Evolutionary conservation across 768 basidiomycete species (phyloP), one percentile per base, ranked within the genome.

Genomic region (Pleurotus salmoneostramineus): DNA sequence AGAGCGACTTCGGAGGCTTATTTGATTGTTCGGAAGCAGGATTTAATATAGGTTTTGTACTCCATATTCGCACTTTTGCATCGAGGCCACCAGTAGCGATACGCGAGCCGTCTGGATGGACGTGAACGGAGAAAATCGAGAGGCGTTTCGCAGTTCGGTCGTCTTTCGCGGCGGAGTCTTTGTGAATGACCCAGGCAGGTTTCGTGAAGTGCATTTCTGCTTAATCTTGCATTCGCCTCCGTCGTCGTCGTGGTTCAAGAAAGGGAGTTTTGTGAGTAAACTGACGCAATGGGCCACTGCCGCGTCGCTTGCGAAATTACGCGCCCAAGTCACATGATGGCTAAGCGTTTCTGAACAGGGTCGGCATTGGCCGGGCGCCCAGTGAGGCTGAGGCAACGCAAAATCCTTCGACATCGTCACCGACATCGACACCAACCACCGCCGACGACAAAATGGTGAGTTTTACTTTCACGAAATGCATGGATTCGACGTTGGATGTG

Each of bases 51-150:
- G 97, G 95, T 61, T 91, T 88, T 0, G 97, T 98, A 60, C 91
- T 91, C 96, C 96, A 99, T 72, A 99, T 93, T 50, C 94, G 89
- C 60, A 99, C 86, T 76, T 95, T 95, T 42, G 93, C 89, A 70
- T 99, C 96, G 56, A 99, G 80, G 2, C 95, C 95, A 32, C 95
- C 97, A 0, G 96, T 99, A n/a, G 97, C 96, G 63, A 99, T 89
- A 14, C 96, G 84, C 15, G 93, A 94, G 61, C 92, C 92, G 66
- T 99, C 96, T 0, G 96, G 96, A 65, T 98, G 95, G 7, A 97
- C 93, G 63, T 93, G 89, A 15, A 96, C 83, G 6, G 93, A 91
- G 77, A 94, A 98, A 63, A 98, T 95, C 17, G 93, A 88, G 17
- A 89, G 77, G 45, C 85, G 81, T 64, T 93, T 93, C 17, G 76